Evolutionary conservation across 306 rosid species (phyloP), one percentile per base, ranked within the genome.

Genomic region (Prunus davidiana): DNA sequence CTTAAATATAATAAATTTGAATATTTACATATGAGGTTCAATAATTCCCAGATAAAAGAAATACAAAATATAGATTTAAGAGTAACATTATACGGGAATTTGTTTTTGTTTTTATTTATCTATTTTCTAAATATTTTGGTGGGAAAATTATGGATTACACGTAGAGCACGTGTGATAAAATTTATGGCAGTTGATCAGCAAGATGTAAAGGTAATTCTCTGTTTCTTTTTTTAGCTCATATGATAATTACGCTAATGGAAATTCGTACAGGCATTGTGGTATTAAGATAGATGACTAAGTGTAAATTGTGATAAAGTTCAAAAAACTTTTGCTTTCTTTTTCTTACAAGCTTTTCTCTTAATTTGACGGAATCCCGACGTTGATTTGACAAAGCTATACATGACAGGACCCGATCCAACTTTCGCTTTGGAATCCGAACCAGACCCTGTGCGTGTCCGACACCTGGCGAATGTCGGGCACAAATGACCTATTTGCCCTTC

Each of bases 81-180:
- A 30, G 61, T 34, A n/a, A 32, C 27, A 20, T 10, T 71, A 16
- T 56, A 46, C 14, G 38, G 16, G 10, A 34, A 56, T 38, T 71
- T 73, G 34, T 73, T 24, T 38, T 71, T 73, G 34, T 73, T 24
- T 24, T 24, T 24, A 32, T 68, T 71, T 77, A 20, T 49, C 2
- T 27, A 15, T 22, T 16, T 63, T 46, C 20, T 75, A 51, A 8
- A 22, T 65, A 62, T 69, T 75, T 72, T 24, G 61, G 66, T 51
- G 71, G 71, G 73, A 66, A 57, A 63, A 65, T 66, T 67, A 80
- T 71, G 61, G 86, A 63, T 78, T 80, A 60, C 79, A 95, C 97
- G 99, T 95, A 70, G 99, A 95, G 86, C 97, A 95, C 74, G 93
- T 92, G 52, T 76, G 84, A 76, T 64, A 73, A 85, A 92, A 78